Evolutionary conservation across 23 red algal species (phyloP).

Genomic region (Gracilaria vermiculophylla): DNA sequence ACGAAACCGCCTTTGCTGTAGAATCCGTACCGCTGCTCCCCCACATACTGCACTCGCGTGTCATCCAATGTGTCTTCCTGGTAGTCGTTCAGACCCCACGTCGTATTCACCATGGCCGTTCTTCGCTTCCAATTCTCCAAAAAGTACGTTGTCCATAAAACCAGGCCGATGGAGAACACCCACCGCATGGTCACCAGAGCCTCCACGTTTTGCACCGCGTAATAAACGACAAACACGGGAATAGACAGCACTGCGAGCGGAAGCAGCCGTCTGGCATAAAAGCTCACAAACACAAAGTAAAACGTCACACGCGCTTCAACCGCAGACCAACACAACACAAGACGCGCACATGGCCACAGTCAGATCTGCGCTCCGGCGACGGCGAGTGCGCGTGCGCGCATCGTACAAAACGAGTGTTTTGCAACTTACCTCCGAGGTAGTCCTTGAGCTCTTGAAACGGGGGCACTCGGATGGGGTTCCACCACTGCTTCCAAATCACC

Average conservation of each 20-base stretch:
- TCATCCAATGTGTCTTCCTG: constrained; percentile 67
- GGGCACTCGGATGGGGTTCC: constrained; percentile 49
- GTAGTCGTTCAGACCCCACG: constrained; percentile 72
- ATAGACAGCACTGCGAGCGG: constrained; percentile 50
- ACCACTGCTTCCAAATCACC: constrained; percentile 55
- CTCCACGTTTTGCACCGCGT: constrained; percentile 1
- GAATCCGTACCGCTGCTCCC: constrained; percentile 59
- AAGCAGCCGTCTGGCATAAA: constrained; percentile 56
- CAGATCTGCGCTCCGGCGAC: too few species aligned
- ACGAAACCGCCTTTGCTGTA: constrained; percentile 77
- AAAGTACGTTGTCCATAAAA: constrained; percentile 76
- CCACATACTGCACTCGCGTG: constrained; percentile 62
- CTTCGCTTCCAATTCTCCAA: constrained; percentile 77
- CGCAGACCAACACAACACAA: too few species aligned
- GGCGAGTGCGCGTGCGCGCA: too few species aligned
- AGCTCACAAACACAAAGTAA: constrained; percentile 79
- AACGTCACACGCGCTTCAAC: constrained; percentile 52
- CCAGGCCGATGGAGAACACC: constrained; percentile 53
- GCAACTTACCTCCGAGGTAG: constrained; percentile 59
- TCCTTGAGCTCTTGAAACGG: constrained; percentile 56
- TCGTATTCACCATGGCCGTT: constrained; percentile 50
- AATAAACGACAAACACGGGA: constrained; percentile 54
- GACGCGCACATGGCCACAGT: too few species aligned
- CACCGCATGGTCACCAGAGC: constrained; percentile 43
- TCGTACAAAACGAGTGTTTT: not conserved